phyloP scores from a whole-genome alignment of 2,329 filamentous ascomycete genomes.

The Alternaria rosae region DNA sequence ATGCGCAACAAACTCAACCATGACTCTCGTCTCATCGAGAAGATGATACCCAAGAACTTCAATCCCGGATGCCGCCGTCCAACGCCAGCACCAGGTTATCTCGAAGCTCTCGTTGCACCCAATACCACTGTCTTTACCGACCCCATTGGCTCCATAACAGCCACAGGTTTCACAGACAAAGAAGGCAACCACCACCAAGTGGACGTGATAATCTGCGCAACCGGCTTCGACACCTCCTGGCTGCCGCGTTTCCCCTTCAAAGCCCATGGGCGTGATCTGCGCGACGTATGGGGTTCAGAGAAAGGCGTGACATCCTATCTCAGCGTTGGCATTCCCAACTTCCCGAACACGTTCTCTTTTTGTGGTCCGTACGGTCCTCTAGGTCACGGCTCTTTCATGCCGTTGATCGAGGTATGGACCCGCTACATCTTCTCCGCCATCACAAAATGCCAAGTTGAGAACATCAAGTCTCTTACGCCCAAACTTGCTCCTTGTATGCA shows the following conservation, averaged over 20 bases:
- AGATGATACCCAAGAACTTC: constrained; percentile 56
- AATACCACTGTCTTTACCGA: constrained; percentile 33
- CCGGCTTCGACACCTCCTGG: constrained; percentile 51
- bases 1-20: constrained; percentile 53
- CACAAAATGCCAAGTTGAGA: constrained; percentile 32
- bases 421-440: constrained; percentile 33
- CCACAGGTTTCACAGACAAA: constrained; percentile 30
- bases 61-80: constrained; percentile 34
- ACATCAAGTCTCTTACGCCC: constrained; percentile 30
- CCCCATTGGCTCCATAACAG: constrained; percentile 25
- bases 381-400: constrained; percentile 33
- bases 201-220: constrained; percentile 53
- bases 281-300: constrained; percentile 47
- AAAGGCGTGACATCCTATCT: constrained; percentile 52
- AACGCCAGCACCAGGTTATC: constrained; percentile 35
- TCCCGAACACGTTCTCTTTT: constrained; percentile 56
- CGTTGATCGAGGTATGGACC: constrained; percentile 35
- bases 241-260: constrained; percentile 36
- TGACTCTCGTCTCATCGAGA: constrained; percentile 50
- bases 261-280: constrained; percentile 40
- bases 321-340: constrained; percentile 50
- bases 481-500: constrained; percentile 17
- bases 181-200: constrained; percentile 39
- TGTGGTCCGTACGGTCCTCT: constrained; percentile 45
- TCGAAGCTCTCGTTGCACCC: constrained; percentile 24